A percentile compares a stretch with the other conserved stretches of the same genome.
These are phyloP conservation scores for Chlamydomonas urium DNA, from an alignment of 139 green algal genomes.

Conservation along the genomic window DNA sequence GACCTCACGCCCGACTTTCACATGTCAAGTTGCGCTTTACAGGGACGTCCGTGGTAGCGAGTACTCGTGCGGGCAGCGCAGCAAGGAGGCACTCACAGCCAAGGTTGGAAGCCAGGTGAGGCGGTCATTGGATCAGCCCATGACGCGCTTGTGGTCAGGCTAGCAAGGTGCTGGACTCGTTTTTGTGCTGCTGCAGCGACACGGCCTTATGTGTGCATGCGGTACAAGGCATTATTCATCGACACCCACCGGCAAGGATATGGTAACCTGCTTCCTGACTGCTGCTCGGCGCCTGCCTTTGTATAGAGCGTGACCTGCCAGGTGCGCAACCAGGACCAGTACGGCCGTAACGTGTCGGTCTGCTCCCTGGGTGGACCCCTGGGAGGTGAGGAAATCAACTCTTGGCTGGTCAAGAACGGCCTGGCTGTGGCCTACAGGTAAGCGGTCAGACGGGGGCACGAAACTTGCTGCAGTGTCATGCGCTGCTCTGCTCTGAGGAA, in stretches of 20 bases:
- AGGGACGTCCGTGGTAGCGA: background rate
- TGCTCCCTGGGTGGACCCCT: constrained; percentile 37
- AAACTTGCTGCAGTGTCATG: no score
- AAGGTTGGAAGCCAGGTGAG: constrained; percentile 40
- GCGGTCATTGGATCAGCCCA: no score
- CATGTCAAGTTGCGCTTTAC: no score
- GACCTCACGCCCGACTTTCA: no score
- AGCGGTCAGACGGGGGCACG: background rate
- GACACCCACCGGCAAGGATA: background rate
- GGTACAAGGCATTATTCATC: no score
- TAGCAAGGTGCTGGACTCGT: no score
- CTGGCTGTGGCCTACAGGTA: constrained; percentile 73
- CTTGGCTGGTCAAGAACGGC: constrained; percentile 70
- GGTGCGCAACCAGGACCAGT: constrained; percentile 64
- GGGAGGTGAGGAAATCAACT: constrained; percentile 51
- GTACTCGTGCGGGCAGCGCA: constrained; percentile 34
- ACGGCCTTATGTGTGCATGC: no score
- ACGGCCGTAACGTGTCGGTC: constrained; percentile 58
- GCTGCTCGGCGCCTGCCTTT: background rate
- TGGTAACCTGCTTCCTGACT: background rate
- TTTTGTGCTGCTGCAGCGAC: no score
- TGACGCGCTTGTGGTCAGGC: no score
- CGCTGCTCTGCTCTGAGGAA: no score
- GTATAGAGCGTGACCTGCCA: constrained; percentile 28
- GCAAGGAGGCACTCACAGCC: constrained; percentile 42